phyloP scores from a whole-genome alignment of 2,329 filamentous ascomycete species.

The Exserohilum turcica region DNA sequence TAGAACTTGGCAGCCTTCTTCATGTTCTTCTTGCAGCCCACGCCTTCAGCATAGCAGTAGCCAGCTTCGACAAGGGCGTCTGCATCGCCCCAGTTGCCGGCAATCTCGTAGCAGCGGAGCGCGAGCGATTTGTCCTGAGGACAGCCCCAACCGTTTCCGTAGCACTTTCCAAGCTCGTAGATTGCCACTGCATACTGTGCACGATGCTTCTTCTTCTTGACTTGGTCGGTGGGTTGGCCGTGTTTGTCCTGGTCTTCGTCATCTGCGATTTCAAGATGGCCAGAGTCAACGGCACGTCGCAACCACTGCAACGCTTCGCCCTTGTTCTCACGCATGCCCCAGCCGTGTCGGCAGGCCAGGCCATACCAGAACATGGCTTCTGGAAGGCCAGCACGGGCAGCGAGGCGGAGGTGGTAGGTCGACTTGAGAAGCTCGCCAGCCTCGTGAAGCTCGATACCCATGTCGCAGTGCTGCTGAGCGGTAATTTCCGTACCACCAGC shows the following conservation, averaged over 20 bases:
- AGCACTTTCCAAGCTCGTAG: slow-evolving; percentile 93
- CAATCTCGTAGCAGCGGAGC: slow-evolving; percentile 93
- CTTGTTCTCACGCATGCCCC: slow-evolving; percentile 95
- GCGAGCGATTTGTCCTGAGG: slow-evolving; percentile 88
- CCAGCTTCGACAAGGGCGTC: slow-evolving; percentile 94
- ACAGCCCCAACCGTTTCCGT: slow-evolving; percentile 98
- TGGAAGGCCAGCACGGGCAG: slow-evolving; percentile 81
- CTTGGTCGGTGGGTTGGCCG: slow-evolving; percentile 66
- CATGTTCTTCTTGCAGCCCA: slow-evolving; percentile 94
- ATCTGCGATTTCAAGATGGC: slow-evolving; percentile 80
- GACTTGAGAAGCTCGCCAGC: slow-evolving; percentile 87
- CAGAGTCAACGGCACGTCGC: slow-evolving; percentile 84
- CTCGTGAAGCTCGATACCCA: slow-evolving; percentile 89
- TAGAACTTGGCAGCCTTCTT: slow-evolving; percentile 94
- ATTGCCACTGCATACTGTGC: slow-evolving; percentile 95
- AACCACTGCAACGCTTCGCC: slow-evolving; percentile 91
- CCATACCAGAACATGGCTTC: slow-evolving; percentile 97
- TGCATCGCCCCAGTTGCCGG: slow-evolving; percentile 91
- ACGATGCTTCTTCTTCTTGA: slow-evolving; percentile 80
- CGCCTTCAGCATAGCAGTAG: slow-evolving; percentile 92
- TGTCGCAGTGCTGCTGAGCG: slow-evolving; percentile 85
- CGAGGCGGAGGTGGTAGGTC: slow-evolving; percentile 91
- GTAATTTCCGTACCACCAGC: slow-evolving; percentile 66
- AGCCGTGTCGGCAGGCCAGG: slow-evolving; percentile 91
- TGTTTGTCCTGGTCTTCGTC: slow-evolving; percentile 70